Conservation (phyloP, 805 yeast species). For the Kodamaea leandrae region DNA sequence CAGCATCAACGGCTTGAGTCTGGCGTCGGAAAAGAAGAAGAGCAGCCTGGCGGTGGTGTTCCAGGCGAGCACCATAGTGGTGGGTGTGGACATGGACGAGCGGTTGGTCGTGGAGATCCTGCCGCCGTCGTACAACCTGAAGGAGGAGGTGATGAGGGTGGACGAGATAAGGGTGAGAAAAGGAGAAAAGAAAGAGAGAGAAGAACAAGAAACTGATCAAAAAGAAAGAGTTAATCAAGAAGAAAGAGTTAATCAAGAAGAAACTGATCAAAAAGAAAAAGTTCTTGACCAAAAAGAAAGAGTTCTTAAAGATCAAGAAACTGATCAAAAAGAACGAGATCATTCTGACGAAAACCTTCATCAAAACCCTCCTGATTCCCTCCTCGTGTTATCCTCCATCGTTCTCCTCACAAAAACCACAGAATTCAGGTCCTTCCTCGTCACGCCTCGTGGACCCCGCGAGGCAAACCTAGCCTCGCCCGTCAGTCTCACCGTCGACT, state of each 20-base stretch:
- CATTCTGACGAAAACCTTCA: not conserved
- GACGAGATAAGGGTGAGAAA: not conserved
- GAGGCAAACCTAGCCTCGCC: not conserved
- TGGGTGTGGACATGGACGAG: slow-evolving; percentile 1
- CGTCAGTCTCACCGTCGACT: not conserved
- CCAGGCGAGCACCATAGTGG: not conserved
- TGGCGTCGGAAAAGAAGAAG: slow-evolving; percentile 3
- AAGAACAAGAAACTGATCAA: no score
- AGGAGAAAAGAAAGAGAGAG: not conserved
- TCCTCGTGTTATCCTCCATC: not conserved
- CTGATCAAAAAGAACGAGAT: not conserved
- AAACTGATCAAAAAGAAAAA: no score
- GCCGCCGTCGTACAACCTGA: not conserved
- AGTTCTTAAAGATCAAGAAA: no score
- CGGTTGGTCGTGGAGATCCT: not conserved
- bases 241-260: not conserved
- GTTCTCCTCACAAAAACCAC: not conserved
- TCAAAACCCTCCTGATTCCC: not conserved
- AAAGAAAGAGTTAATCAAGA: not conserved
- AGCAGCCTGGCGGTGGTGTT: not conserved
- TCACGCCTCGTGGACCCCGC: not conserved
- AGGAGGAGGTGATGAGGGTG: not conserved
- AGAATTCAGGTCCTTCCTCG: not conserved
- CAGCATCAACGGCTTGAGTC: slow-evolving; percentile 15
- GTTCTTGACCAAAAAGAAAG: not conserved